A percentile compares a stretch with the other conserved stretches of the same genome.
Conservation (phyloP, 2,329 filamentous ascomycete genomes). For the Monosporascus ibericus region DNA sequence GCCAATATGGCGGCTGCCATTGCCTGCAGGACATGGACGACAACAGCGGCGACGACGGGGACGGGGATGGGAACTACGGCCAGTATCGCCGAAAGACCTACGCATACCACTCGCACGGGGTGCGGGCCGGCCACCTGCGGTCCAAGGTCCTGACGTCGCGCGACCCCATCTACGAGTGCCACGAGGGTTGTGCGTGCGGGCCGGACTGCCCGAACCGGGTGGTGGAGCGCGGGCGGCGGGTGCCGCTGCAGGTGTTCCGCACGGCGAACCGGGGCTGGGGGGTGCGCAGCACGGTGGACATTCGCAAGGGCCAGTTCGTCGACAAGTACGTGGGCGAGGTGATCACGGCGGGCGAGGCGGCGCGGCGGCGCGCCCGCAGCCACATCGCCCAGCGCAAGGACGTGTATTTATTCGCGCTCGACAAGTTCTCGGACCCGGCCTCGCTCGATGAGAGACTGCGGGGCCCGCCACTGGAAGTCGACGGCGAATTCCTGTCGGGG, state of each 20-base stretch:
- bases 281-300: constrained; percentile 56
- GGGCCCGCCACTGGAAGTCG: constrained; percentile 52
- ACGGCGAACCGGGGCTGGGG: constrained; percentile 72
- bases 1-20: constrained; percentile 60
- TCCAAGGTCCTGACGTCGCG: constrained; percentile 46
- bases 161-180: constrained; percentile 74
- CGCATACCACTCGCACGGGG: constrained; percentile 57
- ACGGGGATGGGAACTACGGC: constrained; percentile 40
- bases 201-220: constrained; percentile 65
- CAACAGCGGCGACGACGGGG: constrained; percentile 44
- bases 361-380: constrained; percentile 53
- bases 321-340: constrained; percentile 73
- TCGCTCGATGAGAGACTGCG: constrained; percentile 51
- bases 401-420: constrained; percentile 73
- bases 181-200: constrained; percentile 62
- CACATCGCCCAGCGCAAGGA: constrained; percentile 58
- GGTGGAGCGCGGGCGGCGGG: constrained; percentile 65
- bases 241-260: constrained; percentile 72
- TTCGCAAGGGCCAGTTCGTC: constrained; percentile 70
- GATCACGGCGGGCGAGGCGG: constrained; percentile 58
- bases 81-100: constrained; percentile 36
- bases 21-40: constrained; percentile 54
- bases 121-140: constrained; percentile 46
- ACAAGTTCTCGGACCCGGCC: constrained; percentile 64
- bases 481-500: constrained; percentile 71